Evolutionary conservation across 305 asterid species (phyloP).

Genomic region (Striga hermonthica): DNA sequence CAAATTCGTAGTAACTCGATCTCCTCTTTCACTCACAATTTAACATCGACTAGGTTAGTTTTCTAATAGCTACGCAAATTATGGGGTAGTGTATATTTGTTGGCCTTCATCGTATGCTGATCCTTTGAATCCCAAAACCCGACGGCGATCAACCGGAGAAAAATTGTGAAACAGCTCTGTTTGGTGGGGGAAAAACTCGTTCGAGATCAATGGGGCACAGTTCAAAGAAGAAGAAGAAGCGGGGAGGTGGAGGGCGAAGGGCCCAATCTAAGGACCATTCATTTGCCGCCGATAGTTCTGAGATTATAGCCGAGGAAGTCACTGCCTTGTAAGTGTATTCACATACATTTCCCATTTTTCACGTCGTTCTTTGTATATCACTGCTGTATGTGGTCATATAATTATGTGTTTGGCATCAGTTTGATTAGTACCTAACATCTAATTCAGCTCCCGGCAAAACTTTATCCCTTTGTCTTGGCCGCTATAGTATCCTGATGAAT

Average conservation of each 20-base stretch:
- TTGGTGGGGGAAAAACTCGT: neutral
- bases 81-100: neutral
- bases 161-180: neutral
- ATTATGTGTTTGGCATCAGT: slow-evolving; percentile 9
- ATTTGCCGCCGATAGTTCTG: slow-evolving; percentile 48
- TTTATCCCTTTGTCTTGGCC: neutral
- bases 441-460: slow-evolving; percentile 9
- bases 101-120: too few relatives aligned
- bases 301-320: slow-evolving; percentile 69
- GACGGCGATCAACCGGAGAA: neutral
- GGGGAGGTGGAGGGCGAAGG: slow-evolving; percentile 61
- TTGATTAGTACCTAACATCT: neutral
- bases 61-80: neutral
- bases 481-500: slow-evolving; percentile 1
- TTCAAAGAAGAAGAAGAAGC: slow-evolving; percentile 82
- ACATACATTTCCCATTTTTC: slow-evolving; percentile 1
- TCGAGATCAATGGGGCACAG: slow-evolving; percentile 56
- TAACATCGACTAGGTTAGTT: neutral
- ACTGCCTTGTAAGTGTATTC: slow-evolving; percentile 64
- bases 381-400: neutral
- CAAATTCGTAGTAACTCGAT: slow-evolving; percentile 2
- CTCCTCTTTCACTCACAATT: neutral
- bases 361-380: neutral
- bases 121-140: neutral
- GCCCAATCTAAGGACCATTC: slow-evolving; percentile 62